A percentile compares a stretch with the other conserved stretches of the same genome.
Conservation (phyloP, 108 stramenopile species). For the Stephanodiscus triporus region DNA sequence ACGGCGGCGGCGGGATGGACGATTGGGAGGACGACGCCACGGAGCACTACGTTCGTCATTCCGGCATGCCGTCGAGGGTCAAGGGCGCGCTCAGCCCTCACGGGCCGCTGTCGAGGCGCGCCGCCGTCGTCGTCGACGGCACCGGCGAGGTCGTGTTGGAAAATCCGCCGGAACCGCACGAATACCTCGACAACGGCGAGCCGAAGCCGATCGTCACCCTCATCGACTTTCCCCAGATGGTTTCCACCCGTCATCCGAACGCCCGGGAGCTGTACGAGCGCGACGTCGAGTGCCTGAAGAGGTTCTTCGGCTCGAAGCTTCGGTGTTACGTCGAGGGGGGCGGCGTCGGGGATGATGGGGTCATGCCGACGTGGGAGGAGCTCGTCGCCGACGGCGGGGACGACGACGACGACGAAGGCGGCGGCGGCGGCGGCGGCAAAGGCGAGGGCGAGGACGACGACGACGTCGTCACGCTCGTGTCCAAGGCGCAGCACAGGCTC, state of each 20-base stretch:
- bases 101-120: slow-evolving; percentile 68
- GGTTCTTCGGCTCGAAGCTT: slow-evolving; percentile 90
- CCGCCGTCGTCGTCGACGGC: slow-evolving; percentile 44
- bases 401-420: slow-evolving; percentile 9
- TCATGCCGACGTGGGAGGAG: slow-evolving; percentile 70
- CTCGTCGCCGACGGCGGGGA: slow-evolving; percentile 34
- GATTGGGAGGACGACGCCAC: slow-evolving; percentile 60
- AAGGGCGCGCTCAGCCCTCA: slow-evolving; percentile 77
- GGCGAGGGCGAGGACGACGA: slow-evolving; percentile 13
- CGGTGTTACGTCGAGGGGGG: slow-evolving; percentile 75
- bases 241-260: slow-evolving; percentile 95
- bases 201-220: slow-evolving; percentile 90
- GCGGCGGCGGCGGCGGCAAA: slow-evolving; percentile 33
- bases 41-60: slow-evolving; percentile 84
- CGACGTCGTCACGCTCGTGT: slow-evolving; percentile 36
- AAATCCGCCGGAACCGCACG: slow-evolving; percentile 63
- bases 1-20: slow-evolving; percentile 4
- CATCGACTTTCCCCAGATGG: slow-evolving; percentile 99
- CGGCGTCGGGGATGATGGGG: slow-evolving; percentile 28
- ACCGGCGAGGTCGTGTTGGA: slow-evolving; percentile 66
- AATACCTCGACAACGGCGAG: slow-evolving; percentile 76
- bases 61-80: slow-evolving; percentile 71
- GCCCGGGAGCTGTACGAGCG: slow-evolving; percentile 94
- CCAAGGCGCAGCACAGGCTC: slow-evolving; percentile 63
- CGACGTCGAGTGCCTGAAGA: slow-evolving; percentile 82